Evolutionary conservation across 2,329 filamentous ascomycete species (phyloP).

Genomic region (Botryosphaeria dothidea): DNA sequence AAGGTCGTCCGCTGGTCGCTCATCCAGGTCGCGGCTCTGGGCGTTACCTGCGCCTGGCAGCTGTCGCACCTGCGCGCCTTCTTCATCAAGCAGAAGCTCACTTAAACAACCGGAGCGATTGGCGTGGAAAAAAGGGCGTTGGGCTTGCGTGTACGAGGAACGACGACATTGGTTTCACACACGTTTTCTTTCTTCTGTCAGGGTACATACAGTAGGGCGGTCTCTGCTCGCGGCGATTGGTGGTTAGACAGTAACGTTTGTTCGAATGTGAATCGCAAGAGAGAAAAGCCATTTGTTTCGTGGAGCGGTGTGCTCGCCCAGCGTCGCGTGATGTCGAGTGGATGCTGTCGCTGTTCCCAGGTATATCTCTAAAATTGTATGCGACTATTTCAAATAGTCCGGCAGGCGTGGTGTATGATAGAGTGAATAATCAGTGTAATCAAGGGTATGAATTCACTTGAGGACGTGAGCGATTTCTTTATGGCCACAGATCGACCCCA

Average conservation of each 20-base stretch:
- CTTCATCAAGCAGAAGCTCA: slow-evolving; percentile 99
- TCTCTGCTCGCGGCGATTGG: background rate
- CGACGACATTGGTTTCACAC: background rate
- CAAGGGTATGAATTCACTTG: no score
- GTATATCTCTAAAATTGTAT: no score
- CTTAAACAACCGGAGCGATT: no score
- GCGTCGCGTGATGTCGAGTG: no score
- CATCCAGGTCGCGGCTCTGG: slow-evolving; percentile 82
- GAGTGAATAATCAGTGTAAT: no score
- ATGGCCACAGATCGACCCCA: no score
- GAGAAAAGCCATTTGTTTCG: background rate
- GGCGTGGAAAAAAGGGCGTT: background rate
- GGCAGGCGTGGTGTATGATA: no score
- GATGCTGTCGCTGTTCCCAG: no score
- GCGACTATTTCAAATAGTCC: no score
- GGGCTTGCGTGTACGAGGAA: background rate
- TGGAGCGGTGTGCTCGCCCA: background rate
- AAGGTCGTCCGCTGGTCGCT: slow-evolving; percentile 93
- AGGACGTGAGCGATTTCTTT: no score
- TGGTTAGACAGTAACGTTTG: background rate
- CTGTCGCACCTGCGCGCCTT: slow-evolving; percentile 92
- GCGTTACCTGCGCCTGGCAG: slow-evolving; percentile 92
- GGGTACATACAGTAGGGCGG: background rate
- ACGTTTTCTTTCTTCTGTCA: background rate
- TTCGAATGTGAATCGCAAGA: background rate